A percentile compares a stretch with the other conserved stretches of the same genome.
phyloP scores from a whole-genome alignment of 2,329 filamentous ascomycete species.

The Ophiocordyceps sinensis region DNA sequence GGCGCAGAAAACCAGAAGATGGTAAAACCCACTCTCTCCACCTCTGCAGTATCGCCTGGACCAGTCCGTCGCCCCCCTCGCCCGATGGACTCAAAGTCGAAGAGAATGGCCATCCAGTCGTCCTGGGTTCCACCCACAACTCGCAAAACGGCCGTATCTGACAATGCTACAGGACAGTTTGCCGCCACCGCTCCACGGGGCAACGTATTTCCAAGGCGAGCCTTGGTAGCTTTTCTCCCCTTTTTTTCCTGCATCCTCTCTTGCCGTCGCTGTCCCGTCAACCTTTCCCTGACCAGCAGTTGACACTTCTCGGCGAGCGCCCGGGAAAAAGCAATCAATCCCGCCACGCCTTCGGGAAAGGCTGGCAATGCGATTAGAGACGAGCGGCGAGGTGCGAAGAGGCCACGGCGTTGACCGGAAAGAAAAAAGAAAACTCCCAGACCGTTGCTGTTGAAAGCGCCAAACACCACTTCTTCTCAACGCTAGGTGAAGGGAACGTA shows the following conservation, averaged over 20 bases:
- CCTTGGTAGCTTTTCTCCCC: background rate
- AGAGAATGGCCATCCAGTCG: background rate
- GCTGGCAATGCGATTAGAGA: no score
- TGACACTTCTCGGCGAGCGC: no score
- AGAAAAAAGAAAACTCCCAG: constrained; percentile 2
- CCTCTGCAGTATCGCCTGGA: background rate
- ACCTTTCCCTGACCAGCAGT: no score
- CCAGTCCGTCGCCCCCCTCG: background rate
- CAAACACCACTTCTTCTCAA: constrained; percentile 13
- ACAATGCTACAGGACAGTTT: background rate
- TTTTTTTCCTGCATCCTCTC: background rate
- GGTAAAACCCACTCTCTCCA: background rate
- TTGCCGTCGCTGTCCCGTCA: background rate
- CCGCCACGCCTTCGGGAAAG: no score
- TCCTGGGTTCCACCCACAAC: background rate
- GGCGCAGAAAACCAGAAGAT: constrained; percentile 1
- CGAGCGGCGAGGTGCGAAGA: no score
- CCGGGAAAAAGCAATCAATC: no score
- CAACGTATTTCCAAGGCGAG: constrained; percentile 2
- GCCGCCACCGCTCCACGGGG: background rate
- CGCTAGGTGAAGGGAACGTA: constrained; percentile 22
- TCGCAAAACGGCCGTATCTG: background rate
- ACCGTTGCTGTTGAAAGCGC: constrained; percentile 1
- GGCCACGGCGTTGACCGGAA: background rate
- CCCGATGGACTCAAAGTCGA: background rate